Conservation (phyloP, 148 eudicot genomes). For the Suaeda aralocaspica region DNA sequence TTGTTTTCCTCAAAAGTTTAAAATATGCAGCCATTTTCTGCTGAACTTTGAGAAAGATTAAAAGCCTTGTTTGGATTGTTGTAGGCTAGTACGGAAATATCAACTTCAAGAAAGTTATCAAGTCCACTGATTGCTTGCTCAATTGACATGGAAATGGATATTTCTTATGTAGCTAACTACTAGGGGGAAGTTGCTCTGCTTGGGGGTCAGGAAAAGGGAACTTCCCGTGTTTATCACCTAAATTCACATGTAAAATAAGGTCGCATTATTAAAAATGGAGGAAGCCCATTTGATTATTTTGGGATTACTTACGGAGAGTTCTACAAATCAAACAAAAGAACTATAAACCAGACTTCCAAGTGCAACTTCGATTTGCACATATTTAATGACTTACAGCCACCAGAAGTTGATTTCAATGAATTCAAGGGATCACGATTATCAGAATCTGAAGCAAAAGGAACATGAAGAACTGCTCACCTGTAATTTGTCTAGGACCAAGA, state of each 20-base stretch:
- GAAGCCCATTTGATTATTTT: background rate
- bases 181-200: background rate
- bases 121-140: background rate
- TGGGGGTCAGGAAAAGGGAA: background rate
- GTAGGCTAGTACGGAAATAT: background rate
- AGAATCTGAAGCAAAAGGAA: constrained; percentile 4
- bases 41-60: background rate
- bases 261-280: background rate
- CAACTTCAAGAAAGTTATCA: background rate
- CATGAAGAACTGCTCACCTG: constrained; percentile 54
- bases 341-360: background rate
- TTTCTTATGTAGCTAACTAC: background rate
- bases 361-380: background rate
- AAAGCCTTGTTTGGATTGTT: background rate
- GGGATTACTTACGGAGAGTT: background rate
- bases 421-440: background rate
- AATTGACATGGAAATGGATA: background rate
- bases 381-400: background rate
- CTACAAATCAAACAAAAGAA: background rate
- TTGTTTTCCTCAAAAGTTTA: background rate
- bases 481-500: constrained; percentile 74
- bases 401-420: background rate
- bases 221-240: background rate
- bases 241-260: background rate
- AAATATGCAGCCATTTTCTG: background rate